Base-by-base conservation (phyloP, 169 alveolate species). In the Plasmodium reichenowi region DNA sequence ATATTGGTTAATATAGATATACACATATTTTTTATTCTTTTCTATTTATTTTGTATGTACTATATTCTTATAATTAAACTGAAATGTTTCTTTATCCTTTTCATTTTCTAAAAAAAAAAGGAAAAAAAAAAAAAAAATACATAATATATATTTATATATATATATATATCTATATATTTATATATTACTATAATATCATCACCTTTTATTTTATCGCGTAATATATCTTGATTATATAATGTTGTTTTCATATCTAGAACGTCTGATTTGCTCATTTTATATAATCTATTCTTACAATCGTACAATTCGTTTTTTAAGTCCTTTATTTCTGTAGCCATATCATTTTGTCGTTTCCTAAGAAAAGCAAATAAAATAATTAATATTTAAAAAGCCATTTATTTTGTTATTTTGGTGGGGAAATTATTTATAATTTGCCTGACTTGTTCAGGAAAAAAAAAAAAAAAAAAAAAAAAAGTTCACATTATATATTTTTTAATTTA, bases 231-330 rank as follows among this genome's bases (percentile, higher is more conserved):
- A 13, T 67, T 54, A 38, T 45, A 67, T 38, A 80, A n/a, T 13
- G 15, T 32, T 43, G 56, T 71, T 62, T 80, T 67, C 15, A 62
- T 45, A 38, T 15, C 43, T 48, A 26, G 1, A 32, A 45, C 54
- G n/a, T 29, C 52, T 4, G 73, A 17, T 54, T 80, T 80, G 29
- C 48, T 22, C 67, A 66, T 68, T 66, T 17, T 67, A 50, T 80
- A 45, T 17, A 59, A 56, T 60, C 70, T 80, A 67, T 52, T 67
- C 48, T 60, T 80, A 50, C 90, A 67, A n/a, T 80, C 90, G 29
- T 52, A 80, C 50, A 80, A 60, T 67, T 80, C 90, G 45, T 80
- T 80, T 71, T 80, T 80, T 67, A 80, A 45, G 52, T 17, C 29
- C 43, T 62, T 80, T 80, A 80, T 80, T 80, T 80, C 90, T 48